Evolutionary conservation across 805 yeast genomes (phyloP), one percentile per base, ranked within the genome.

Genomic region (Nakazawaea sp.): DNA sequence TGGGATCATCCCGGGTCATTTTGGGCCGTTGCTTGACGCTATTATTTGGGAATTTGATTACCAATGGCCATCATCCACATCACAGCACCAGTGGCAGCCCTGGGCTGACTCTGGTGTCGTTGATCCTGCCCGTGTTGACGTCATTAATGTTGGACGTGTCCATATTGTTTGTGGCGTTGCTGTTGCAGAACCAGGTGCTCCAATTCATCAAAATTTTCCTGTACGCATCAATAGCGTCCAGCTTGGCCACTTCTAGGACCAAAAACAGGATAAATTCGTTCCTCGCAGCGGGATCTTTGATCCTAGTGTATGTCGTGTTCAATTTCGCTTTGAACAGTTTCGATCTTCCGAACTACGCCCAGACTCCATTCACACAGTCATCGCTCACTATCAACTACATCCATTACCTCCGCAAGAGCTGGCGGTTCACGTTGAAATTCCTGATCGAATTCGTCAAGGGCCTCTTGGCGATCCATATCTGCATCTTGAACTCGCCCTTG

Each of bases 171-270:
- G 16, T 18, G 4, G 17, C 23, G 4, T 19, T 33, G 7, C 11
- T 33, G 5, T 9, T 31, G 9, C 43, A 31, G 21, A 27, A 23
- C 18, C 40, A 37, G 29, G 23, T 30, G 27, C 18, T 42, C 38
- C 16, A 32, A 17, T 15, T 28, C 34, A 17, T 44, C 54, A 10
- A 54, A 52, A 25, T 57, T 50, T 41, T 58, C 24, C 55, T 63
- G 5, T 59, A 58, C 41, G 54, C 62, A 0, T 45, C 55, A 27
- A 45, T 61, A n/a, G 63, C 63, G 1, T 49, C 62, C 11, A 56
- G 46, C 18, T 30, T 61, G 17, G 55, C 61, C 0, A 56, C 62
- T 1, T 45, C 55, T 5, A 50, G 45, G 33, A 45, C 50, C 32
- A 44, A 56, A 33, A 48, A 50, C 24, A 36, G 50, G 4, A 24